Evolutionary conservation across 805 yeast genomes (phyloP).

Genomic region (Wickerhamomyces queroliae): DNA sequence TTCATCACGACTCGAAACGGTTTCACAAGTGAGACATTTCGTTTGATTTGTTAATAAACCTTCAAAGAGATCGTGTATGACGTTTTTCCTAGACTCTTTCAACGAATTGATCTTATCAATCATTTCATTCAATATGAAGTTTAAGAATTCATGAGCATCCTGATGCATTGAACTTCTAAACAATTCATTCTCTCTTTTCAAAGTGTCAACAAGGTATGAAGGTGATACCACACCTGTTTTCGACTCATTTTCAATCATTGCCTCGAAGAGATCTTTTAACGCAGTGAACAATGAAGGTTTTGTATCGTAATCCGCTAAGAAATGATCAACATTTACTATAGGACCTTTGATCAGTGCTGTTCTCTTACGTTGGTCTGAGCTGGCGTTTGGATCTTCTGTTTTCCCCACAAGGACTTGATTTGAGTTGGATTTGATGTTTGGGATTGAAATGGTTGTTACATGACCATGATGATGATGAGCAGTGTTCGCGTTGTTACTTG

Average conservation of each 20-base stretch:
- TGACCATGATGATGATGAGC: conserved; percentile 1
- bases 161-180: conserved; percentile 94
- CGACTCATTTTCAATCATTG: conserved; percentile 66
- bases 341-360: conserved; percentile 80
- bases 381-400: conserved; percentile 26
- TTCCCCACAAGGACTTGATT: conserved; percentile 13
- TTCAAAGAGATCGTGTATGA: conserved; percentile 71
- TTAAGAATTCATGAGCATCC: conserved; percentile 96
- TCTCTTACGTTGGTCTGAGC: conserved; percentile 70
- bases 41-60: conserved; percentile 85
- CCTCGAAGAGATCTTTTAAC: conserved; percentile 79
- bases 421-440: conserved; percentile 11
- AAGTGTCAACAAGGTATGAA: conserved; percentile 58
- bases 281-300: conserved; percentile 52
- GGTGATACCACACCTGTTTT: conserved; percentile 86
- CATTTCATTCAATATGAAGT: conserved; percentile 76
- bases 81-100: conserved; percentile 28
- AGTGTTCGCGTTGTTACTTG: conserved; percentile 3
- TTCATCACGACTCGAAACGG: conserved; percentile 75
- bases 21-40: conserved; percentile 86
- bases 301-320: conserved; percentile 46
- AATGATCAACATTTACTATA: conserved; percentile 71
- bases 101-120: conserved; percentile 32
- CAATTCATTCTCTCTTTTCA: conserved; percentile 77
- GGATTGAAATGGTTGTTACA: conserved; percentile 8